phyloP scores from a whole-genome alignment of 345 rosid genomes.

The Eucalyptus cloeziana region DNA sequence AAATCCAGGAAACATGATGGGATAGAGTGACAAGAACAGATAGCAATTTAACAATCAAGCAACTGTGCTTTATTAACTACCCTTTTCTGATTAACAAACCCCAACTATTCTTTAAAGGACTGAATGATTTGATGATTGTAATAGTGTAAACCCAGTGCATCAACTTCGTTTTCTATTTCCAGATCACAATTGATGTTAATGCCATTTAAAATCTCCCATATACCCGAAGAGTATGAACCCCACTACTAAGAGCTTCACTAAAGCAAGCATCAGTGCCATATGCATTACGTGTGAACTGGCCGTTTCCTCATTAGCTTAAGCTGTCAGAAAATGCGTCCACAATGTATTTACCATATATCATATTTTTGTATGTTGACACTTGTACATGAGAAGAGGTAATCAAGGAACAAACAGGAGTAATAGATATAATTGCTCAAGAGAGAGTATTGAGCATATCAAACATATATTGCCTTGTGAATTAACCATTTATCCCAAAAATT shows the following conservation, averaged over 20 bases:
- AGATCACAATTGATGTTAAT: not conserved
- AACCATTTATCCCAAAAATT: not conserved
- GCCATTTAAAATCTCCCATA: not conserved
- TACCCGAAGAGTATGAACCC: not conserved
- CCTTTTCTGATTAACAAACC: not conserved
- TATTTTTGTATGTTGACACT: not conserved
- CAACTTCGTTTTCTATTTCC: not conserved
- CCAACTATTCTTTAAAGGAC: not conserved
- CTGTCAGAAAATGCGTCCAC: not conserved
- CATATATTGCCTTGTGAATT: not conserved
- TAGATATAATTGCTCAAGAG: not conserved
- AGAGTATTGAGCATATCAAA: not conserved
- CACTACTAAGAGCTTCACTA: not conserved
- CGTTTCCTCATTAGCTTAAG: not conserved
- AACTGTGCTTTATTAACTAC: not conserved
- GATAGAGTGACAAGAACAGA: not conserved
- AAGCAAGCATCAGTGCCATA: not conserved
- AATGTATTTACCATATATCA: not conserved
- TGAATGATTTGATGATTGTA: not conserved
- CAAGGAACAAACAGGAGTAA: not conserved
- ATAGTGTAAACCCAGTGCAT: not conserved
- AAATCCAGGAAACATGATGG: not conserved
- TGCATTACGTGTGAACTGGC: not conserved
- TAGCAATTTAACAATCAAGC: not conserved
- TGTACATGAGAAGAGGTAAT: not conserved